A percentile compares a stretch with the other conserved stretches of the same genome.
Evolutionary conservation across 306 rosid genomes (phyloP).

Genomic region (Castanea crenata): DNA sequence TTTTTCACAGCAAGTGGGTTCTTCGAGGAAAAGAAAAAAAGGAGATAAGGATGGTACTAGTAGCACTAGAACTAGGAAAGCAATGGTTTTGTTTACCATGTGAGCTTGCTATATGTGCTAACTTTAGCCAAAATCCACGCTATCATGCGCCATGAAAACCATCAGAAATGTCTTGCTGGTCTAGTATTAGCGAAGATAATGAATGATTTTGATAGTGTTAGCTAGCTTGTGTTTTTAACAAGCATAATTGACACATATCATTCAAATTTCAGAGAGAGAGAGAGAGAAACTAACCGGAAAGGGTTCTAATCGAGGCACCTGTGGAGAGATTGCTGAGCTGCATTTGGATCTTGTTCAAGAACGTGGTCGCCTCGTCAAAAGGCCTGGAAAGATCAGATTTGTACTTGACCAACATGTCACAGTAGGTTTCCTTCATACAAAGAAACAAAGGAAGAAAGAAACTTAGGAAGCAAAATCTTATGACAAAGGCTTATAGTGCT

Average conservation of each 20-base stretch:
- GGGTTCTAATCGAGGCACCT: conserved; percentile 48
- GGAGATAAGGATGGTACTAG: too few species aligned
- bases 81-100: not conserved
- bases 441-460: not conserved
- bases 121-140: not conserved
- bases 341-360: conserved; percentile 80
- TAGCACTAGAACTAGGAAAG: not conserved
- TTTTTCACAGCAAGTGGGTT: conserved; percentile 6
- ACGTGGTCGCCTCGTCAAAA: conserved; percentile 86
- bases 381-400: conserved; percentile 86
- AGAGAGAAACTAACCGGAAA: conserved; percentile 59
- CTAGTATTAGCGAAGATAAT: not conserved
- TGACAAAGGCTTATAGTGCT: conserved; percentile 17
- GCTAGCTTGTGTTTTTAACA: not conserved
- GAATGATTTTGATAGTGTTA: not conserved
- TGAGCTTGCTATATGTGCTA: not conserved
- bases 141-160: not conserved
- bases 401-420: conserved; percentile 74
- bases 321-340: conserved; percentile 78
- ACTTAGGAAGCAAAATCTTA: conserved; percentile 14
- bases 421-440: conserved; percentile 68
- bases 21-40: not conserved
- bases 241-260: not conserved
- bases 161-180: not conserved
- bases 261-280: not conserved